Conservation (phyloP, 176 grass and related monocot genomes). For the Luzula sylvatica region DNA sequence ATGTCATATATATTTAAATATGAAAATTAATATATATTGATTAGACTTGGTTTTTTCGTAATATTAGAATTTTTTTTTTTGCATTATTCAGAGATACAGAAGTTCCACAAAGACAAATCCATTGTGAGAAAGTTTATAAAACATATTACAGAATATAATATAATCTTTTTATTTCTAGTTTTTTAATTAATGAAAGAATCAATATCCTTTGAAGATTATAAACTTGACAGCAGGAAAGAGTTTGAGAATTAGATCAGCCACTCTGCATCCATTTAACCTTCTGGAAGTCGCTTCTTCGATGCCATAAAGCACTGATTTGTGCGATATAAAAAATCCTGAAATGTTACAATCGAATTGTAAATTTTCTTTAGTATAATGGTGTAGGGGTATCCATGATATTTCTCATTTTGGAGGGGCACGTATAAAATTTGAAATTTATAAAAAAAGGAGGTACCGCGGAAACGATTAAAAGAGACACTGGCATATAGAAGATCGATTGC, state of each 20-base stretch:
- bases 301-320: conserved; percentile 69
- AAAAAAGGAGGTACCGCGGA: too few relatives aligned
- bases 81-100: conserved; percentile 67
- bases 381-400: too few relatives aligned
- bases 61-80: too few relatives aligned
- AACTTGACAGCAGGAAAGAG: conserved; percentile 87
- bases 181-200: background rate
- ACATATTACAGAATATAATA: conserved; percentile 3
- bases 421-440: too few relatives aligned
- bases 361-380: background rate
- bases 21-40: too few relatives aligned
- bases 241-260: conserved; percentile 86
- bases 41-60: too few relatives aligned
- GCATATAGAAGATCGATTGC: conserved; percentile 98
- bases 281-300: conserved; percentile 84
- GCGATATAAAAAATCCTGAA: conserved; percentile 86
- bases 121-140: conserved; percentile 15
- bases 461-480: conserved; percentile 13
- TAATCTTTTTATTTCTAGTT: background rate
- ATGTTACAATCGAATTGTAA: conserved; percentile 12
- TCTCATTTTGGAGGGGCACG: too few relatives aligned
- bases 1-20: too few relatives aligned
- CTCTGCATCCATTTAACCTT: conserved; percentile 97
- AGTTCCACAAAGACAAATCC: conserved; percentile 44
- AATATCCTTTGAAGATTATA: conserved; percentile 20